Conservation (phyloP, 805 yeast genomes). For the Tetrapisispora nanseiensis region DNA sequence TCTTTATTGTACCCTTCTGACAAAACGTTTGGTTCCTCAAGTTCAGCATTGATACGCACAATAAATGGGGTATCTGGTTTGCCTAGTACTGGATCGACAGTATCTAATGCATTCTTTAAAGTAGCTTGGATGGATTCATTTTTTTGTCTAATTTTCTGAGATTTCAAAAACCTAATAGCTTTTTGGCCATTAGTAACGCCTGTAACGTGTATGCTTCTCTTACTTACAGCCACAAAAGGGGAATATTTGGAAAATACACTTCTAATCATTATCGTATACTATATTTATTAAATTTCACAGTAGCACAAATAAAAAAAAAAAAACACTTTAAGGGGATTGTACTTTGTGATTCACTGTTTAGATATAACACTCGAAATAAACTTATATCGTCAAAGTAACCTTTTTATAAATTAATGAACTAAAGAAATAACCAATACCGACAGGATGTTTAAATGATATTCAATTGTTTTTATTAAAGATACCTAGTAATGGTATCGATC, state of each 20-base stretch:
- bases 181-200: constrained; percentile 12
- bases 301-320: not conserved
- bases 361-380: too few relatives aligned
- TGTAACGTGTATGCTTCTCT: not conserved
- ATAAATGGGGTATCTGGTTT: constrained; percentile 56
- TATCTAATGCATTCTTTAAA: constrained; percentile 24
- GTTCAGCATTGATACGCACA: constrained; percentile 52
- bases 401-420: too few relatives aligned
- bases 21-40: constrained; percentile 55
- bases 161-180: constrained; percentile 26
- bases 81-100: constrained; percentile 83
- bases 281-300: not conserved
- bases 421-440: too few relatives aligned
- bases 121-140: constrained; percentile 29
- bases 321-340: too few relatives aligned
- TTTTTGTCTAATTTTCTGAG: constrained; percentile 28
- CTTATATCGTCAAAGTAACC: too few relatives aligned
- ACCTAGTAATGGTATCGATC: too few relatives aligned
- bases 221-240: not conserved
- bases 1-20: constrained; percentile 47
- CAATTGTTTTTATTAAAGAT: too few relatives aligned
- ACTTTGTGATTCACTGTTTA: too few relatives aligned
- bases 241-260: not conserved
- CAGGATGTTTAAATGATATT: too few relatives aligned
- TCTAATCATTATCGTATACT: not conserved